Conservation (phyloP, 495 filamentous ascomycete genomes). For the Stereocaulon alpinum region DNA sequence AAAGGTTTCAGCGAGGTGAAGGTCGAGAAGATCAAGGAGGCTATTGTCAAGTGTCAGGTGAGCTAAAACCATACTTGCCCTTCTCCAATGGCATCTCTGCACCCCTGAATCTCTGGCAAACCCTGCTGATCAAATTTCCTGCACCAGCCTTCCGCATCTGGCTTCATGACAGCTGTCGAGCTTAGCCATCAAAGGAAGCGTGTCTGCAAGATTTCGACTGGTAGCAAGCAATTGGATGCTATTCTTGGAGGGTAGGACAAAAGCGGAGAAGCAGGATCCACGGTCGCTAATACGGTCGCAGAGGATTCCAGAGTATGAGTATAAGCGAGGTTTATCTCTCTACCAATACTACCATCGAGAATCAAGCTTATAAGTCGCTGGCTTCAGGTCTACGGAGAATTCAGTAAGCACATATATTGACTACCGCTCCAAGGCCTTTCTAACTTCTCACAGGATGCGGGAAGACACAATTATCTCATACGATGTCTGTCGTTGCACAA, state of each 20-base stretch:
- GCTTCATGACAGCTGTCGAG: conserved; percentile 72
- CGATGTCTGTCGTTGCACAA: conserved; percentile 60
- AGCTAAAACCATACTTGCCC: conserved; percentile 10
- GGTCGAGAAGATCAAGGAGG: conserved; percentile 75
- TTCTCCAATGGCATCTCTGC: not conserved
- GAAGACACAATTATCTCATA: conserved; percentile 62
- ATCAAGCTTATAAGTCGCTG: not conserved
- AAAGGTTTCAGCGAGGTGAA: conserved; percentile 75
- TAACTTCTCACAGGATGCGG: conserved; percentile 41
- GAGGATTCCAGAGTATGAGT: conserved; percentile 71
- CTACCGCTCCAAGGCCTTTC: not conserved
- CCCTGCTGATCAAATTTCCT: not conserved
- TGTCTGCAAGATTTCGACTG: conserved; percentile 60
- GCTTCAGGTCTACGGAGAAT: conserved; percentile 50
- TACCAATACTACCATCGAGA: not conserved
- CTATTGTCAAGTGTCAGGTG: conserved; percentile 60
- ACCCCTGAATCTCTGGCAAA: not conserved
- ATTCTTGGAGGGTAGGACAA: conserved; percentile 53
- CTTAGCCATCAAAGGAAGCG: conserved; percentile 57
- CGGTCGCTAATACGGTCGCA: conserved; percentile 23
- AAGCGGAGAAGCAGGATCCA: not conserved
- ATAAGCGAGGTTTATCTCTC: conserved; percentile 54
- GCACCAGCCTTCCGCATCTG: conserved; percentile 48
- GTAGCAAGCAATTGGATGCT: conserved; percentile 65
- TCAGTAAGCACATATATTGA: conserved; percentile 34